Percentiles rank a stretch among this genome's conserved stretches.
phyloP scores from a whole-genome alignment of 306 rosid species.

The Acacia confusa region DNA sequence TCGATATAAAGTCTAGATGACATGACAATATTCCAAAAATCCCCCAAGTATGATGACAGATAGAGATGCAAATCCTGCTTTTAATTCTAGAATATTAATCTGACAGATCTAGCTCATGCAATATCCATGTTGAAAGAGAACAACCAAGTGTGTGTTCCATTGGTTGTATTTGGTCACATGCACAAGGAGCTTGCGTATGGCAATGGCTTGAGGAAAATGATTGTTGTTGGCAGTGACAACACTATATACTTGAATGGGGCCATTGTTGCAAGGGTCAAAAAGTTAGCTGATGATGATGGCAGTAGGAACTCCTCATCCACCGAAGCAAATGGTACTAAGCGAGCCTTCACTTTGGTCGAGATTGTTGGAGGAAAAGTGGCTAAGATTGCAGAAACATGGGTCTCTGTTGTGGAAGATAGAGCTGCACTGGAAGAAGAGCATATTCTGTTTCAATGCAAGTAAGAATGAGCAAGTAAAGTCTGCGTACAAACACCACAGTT shows the following conservation, averaged over 20 bases:
- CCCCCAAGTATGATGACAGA: not conserved
- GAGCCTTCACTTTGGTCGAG: conserved; percentile 62
- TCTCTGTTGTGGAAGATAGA: conserved; percentile 50
- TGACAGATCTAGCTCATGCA: conserved; percentile 71
- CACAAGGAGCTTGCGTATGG: conserved; percentile 80
- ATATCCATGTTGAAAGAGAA: conserved; percentile 66
- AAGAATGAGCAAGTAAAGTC: not conserved
- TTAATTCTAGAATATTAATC: not conserved
- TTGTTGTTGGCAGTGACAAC: conserved; percentile 59
- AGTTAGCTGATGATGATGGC: conserved; percentile 35
- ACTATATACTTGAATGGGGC: conserved; percentile 85
- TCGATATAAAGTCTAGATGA: not conserved
- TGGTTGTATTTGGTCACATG: conserved; percentile 99
- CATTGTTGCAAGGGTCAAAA: conserved; percentile 73
- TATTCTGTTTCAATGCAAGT: conserved; percentile 38
- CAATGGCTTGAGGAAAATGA: conserved; percentile 87
- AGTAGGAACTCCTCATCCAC: conserved; percentile 31
- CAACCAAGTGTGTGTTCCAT: conserved; percentile 45
- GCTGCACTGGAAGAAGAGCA: conserved; percentile 47
- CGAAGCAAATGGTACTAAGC: conserved; percentile 40
- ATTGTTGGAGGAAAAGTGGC: conserved; percentile 48
- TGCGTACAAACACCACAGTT: not conserved
- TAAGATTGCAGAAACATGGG: conserved; percentile 61
- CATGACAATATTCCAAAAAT: not conserved
- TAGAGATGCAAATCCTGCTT: not conserved